Percentiles rank a stretch among this genome's conserved stretches.
phyloP scores from a whole-genome alignment of 495 filamentous ascomycete genomes.

The Penicillium longicatenatum region DNA sequence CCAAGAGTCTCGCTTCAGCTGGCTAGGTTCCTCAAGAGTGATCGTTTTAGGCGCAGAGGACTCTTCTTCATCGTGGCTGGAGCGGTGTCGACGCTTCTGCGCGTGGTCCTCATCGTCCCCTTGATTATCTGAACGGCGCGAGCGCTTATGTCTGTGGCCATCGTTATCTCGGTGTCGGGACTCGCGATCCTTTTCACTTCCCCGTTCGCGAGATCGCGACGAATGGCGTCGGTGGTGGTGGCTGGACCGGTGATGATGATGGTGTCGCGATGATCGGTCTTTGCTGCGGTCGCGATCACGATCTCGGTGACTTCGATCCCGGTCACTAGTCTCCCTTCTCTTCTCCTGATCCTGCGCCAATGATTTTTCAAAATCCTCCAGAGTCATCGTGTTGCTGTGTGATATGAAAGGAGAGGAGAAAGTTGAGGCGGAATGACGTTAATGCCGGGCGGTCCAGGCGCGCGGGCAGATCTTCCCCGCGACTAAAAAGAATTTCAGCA shows the following conservation, averaged over 20 bases:
- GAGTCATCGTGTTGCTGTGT: constrained; percentile 41
- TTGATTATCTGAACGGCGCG: constrained; percentile 49
- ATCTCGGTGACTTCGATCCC: constrained; percentile 39
- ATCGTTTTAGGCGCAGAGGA: constrained; percentile 24
- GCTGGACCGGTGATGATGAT: constrained; percentile 40
- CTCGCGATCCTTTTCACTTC: constrained; percentile 32
- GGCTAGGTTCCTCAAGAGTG: constrained; percentile 39
- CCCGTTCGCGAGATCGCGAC: constrained; percentile 43
- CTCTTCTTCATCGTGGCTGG: constrained; percentile 32
- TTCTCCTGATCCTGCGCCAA: constrained; percentile 44
- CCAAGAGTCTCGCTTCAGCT: constrained; percentile 78
- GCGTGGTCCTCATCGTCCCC: constrained; percentile 40
- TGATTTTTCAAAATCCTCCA: constrained; percentile 58
- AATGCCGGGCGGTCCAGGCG: constrained; percentile 35
- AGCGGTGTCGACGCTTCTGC: constrained; percentile 37
- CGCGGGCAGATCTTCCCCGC: constrained; percentile 34
- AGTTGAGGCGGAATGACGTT: constrained; percentile 40
- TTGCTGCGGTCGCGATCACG: constrained; percentile 43
- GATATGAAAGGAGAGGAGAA: constrained; percentile 13
- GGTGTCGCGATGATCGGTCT: constrained; percentile 42
- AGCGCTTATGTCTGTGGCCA: constrained; percentile 57
- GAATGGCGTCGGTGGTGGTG: constrained; percentile 50
- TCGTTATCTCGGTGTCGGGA: constrained; percentile 44
- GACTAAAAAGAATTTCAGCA: constrained; percentile 35
- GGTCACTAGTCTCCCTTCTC: constrained; percentile 37